phyloP scores from a whole-genome alignment of 345 rosid species.

The Populus euphratica region DNA sequence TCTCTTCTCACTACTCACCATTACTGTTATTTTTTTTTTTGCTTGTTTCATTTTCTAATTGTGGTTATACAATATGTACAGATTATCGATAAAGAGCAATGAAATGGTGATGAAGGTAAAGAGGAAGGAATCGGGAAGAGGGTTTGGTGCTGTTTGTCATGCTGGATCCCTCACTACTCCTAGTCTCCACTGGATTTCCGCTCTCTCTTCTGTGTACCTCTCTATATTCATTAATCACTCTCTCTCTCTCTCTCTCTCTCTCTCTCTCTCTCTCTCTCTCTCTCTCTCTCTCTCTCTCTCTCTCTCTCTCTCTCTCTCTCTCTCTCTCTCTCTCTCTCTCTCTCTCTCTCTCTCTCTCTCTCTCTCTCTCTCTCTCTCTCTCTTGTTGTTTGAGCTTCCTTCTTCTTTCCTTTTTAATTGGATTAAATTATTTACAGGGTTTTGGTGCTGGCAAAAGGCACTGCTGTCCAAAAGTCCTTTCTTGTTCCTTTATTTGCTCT shows the following conservation, averaged over 20 bases:
- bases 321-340: conserved; percentile 35
- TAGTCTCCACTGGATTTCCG: conserved; percentile 74
- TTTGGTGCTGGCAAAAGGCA: conserved; percentile 71
- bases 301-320: conserved; percentile 29
- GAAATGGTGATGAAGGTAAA: conserved; percentile 23
- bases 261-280: conserved; percentile 30
- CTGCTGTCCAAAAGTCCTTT: conserved; percentile 64
- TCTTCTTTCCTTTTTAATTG: neutral
- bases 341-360: conserved; percentile 32
- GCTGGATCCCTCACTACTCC: conserved; percentile 47
- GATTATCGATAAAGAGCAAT: conserved; percentile 31
- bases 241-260: neutral
- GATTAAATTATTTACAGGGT: conserved; percentile 34
- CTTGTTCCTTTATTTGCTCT: conserved; percentile 76
- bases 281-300: conserved; percentile 29
- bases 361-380: neutral
- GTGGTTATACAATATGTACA: conserved; percentile 13
- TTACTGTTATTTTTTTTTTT: neutral
- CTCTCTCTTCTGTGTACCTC: conserved; percentile 52
- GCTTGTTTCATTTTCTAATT: neutral
- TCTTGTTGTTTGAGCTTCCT: neutral
- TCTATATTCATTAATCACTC: neutral
- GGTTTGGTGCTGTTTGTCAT: conserved; percentile 54
- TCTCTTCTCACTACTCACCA: too few species aligned
- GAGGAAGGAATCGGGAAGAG: conserved; percentile 34